These are phyloP conservation scores for Cyathus striatus DNA, from an alignment of 768 basidiomycete genomes.

Conservation along the genomic window DNA sequence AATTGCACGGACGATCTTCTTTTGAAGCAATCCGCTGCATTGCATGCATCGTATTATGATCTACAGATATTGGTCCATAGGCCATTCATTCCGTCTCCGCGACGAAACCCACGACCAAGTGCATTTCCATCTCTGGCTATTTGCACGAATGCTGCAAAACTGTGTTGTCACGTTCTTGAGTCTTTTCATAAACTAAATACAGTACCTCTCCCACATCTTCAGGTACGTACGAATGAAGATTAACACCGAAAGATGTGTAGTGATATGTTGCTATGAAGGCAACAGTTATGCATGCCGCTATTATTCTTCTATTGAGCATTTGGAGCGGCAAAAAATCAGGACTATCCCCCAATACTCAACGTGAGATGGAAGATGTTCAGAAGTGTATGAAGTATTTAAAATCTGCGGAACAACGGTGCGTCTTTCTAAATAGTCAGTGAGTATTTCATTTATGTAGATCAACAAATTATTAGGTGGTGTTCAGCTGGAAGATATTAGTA, in stretches of 20 bases:
- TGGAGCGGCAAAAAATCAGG: slow-evolving; percentile 56
- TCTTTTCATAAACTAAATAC: slow-evolving; percentile 27
- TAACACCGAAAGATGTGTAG: slow-evolving; percentile 4
- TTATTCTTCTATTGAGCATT: slow-evolving; percentile 61
- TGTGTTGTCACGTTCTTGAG: slow-evolving; percentile 68
- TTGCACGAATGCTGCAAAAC: slow-evolving; percentile 78
- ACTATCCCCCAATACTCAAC: slow-evolving; percentile 35
- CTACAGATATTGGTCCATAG: slow-evolving; percentile 73
- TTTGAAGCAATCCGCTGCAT: slow-evolving; percentile 52
- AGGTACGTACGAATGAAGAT: slow-evolving; percentile 20
- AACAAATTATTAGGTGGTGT: slow-evolving; percentile 29
- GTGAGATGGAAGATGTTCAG: slow-evolving; percentile 56
- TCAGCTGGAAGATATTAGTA: slow-evolving; percentile 36
- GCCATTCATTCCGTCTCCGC: slow-evolving; percentile 71
- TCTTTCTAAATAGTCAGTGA: not conserved
- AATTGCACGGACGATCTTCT: slow-evolving; percentile 29
- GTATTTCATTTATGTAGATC: not conserved
- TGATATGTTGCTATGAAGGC: too few relatives aligned
- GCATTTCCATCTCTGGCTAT: slow-evolving; percentile 68
- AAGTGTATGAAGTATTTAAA: slow-evolving; percentile 52
- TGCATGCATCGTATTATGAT: slow-evolving; percentile 41
- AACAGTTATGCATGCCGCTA: slow-evolving; percentile 30
- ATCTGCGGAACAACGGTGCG: slow-evolving; percentile 32
- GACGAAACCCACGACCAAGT: slow-evolving; percentile 31
- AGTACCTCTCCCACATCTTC: slow-evolving; percentile 26